Evolutionary conservation across 805 yeast genomes (phyloP).

Genomic region (Candida khao-thaluensis): DNA sequence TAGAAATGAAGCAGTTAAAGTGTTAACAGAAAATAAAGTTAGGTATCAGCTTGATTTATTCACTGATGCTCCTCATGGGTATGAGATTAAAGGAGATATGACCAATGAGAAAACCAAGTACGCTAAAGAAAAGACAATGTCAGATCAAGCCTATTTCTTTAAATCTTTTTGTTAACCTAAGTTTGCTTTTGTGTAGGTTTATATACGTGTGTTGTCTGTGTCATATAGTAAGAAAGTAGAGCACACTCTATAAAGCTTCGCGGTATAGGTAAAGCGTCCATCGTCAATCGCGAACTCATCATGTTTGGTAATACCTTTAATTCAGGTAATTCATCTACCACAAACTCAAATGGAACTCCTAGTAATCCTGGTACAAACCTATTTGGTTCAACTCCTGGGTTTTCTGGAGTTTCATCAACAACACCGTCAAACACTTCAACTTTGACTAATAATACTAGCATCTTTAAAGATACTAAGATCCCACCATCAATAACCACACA

Average conservation of each 20-base stretch:
- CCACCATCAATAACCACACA: conserved; percentile 8
- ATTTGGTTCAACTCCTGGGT: conserved; percentile 20
- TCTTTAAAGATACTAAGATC: conserved; percentile 8
- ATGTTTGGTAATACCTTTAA: too few relatives aligned
- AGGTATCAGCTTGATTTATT: conserved; percentile 58
- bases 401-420: background rate
- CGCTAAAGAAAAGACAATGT: conserved; percentile 64
- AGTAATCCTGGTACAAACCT: too few relatives aligned
- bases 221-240: too few relatives aligned
- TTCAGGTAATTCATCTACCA: too few relatives aligned
- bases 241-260: too few relatives aligned
- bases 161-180: background rate
- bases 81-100: conserved; percentile 65
- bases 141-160: conserved; percentile 35
- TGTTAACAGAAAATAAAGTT: conserved; percentile 47
- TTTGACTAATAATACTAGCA: background rate
- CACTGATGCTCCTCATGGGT: conserved; percentile 70
- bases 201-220: background rate
- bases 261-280: too few relatives aligned
- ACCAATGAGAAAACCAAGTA: conserved; percentile 48
- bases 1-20: conserved; percentile 57
- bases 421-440: background rate
- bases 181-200: background rate
- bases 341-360: too few relatives aligned
- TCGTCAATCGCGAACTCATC: too few relatives aligned